Conservation (phyloP, 768 basidiomycete species). For the Scleroderma citrinum region DNA sequence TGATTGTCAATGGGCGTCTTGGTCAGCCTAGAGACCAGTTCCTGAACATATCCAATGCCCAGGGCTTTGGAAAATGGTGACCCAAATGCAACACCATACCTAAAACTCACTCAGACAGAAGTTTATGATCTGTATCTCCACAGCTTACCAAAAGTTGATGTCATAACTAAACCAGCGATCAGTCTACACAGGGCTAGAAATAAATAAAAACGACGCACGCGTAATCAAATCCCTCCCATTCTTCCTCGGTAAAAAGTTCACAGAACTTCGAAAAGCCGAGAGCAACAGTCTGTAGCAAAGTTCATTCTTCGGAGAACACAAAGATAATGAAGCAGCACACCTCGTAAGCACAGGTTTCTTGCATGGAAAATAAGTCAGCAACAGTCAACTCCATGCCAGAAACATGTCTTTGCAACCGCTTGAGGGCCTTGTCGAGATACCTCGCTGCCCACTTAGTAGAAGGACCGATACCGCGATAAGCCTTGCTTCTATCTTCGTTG, state of each 20-base stretch:
- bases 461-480: conserved; percentile 48
- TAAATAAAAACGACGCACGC: conserved; percentile 40
- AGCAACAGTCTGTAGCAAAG: conserved; percentile 59
- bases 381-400: conserved; percentile 51
- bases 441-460: conserved; percentile 55
- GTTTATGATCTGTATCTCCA: conserved; percentile 1
- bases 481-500: conserved; percentile 36
- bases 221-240: conserved; percentile 89
- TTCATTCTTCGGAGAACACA: not conserved
- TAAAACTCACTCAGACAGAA: conserved; percentile 3
- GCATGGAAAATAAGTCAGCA: conserved; percentile 66
- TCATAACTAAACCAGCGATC: not conserved
- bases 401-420: conserved; percentile 51
- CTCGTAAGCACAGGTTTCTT: conserved; percentile 78
- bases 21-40: conserved; percentile 74
- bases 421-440: conserved; percentile 60
- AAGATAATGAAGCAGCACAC: conserved; percentile 27
- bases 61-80: conserved; percentile 65
- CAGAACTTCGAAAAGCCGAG: conserved; percentile 87
- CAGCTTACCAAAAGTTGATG: conserved; percentile 4
- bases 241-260: conserved; percentile 76
- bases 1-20: conserved; percentile 59
- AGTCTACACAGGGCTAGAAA: not conserved
- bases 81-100: conserved; percentile 68
- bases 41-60: conserved; percentile 73